A percentile compares a stretch with the other conserved stretches of the same genome.
phyloP scores from a whole-genome alignment of 805 yeast genomes.

The Metschnikowia dekortorum region DNA sequence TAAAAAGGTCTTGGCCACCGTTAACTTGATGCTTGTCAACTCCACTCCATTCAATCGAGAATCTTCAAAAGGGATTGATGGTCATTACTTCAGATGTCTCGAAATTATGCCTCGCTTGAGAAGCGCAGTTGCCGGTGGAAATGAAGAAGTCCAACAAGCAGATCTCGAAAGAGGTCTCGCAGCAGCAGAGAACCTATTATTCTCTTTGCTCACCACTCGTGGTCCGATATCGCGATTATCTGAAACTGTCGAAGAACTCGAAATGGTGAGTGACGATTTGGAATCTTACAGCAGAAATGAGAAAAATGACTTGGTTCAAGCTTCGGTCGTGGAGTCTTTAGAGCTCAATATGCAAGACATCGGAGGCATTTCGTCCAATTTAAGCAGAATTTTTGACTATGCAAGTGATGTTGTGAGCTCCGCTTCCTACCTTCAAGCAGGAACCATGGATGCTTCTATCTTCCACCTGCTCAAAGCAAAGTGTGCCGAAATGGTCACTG shows the following conservation, averaged over 20 bases:
- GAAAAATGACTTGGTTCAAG: conserved; percentile 10
- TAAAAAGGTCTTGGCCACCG: conserved; percentile 56
- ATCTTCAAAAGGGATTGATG: conserved; percentile 39
- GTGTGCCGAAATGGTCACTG: background rate
- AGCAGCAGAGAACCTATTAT: conserved; percentile 65
- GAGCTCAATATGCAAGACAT: conserved; percentile 17
- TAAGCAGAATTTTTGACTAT: conserved; percentile 12
- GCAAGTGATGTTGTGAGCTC: conserved; percentile 9
- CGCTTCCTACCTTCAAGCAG: conserved; percentile 6
- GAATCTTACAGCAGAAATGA: conserved; percentile 14
- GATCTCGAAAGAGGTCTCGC: conserved; percentile 77
- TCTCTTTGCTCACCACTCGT: conserved; percentile 51
- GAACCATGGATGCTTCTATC: conserved; percentile 1
- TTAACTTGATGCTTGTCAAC: conserved; percentile 57
- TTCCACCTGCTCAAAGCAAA: conserved; percentile 8
- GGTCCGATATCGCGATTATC: conserved; percentile 40
- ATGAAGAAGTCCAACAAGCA: conserved; percentile 69
- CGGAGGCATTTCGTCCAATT: conserved; percentile 4
- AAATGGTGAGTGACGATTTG: conserved; percentile 13
- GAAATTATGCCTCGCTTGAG: conserved; percentile 81
- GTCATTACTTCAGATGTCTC: conserved; percentile 60
- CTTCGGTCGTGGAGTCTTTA: conserved; percentile 18
- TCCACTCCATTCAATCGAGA: conserved; percentile 41
- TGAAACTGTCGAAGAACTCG: conserved; percentile 14
- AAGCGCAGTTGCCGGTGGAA: conserved; percentile 53